Conservation (phyloP, 75 land plant genomes). For the Picea glauca region DNA sequence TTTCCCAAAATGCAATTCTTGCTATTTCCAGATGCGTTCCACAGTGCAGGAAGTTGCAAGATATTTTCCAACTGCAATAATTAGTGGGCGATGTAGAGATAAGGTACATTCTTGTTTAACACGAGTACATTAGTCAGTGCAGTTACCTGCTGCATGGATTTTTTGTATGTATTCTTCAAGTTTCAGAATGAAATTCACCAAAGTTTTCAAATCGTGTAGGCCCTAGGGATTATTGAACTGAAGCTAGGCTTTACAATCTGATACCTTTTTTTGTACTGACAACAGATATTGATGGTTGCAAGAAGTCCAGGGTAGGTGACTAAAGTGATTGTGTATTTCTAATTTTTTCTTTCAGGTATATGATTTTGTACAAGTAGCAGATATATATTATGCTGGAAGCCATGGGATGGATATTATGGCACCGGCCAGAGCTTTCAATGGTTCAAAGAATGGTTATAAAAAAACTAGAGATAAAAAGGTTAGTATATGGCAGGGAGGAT, state of each 20-base stretch:
- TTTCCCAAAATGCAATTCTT: conserved; percentile 1
- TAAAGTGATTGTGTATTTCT: background rate
- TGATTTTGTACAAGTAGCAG: conserved; percentile 63
- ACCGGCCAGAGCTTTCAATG: conserved; percentile 29
- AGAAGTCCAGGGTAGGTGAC: background rate
- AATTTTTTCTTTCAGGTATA: conserved; percentile 45
- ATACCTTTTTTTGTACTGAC: background rate
- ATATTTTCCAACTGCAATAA: conserved; percentile 63
- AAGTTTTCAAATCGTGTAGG: background rate
- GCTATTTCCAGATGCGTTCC: conserved; percentile 44
- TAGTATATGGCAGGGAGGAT: background rate
- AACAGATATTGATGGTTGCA: background rate
- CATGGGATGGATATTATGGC: conserved; percentile 91
- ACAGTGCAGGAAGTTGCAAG: conserved; percentile 47
- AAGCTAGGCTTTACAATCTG: background rate
- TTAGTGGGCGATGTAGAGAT: conserved; percentile 59
- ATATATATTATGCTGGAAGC: conserved; percentile 84
- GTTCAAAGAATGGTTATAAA: conserved; percentile 3
- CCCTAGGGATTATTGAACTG: background rate
- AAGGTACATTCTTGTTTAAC: conserved; percentile 34
- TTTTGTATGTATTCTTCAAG: background rate
- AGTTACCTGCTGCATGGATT: background rate
- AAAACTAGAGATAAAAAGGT: conserved; percentile 22
- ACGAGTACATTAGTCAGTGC: background rate
- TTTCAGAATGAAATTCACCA: background rate